Evolutionary conservation across 352 stramenopile species (phyloP).

Genomic region (Pythium aristosporum): DNA sequence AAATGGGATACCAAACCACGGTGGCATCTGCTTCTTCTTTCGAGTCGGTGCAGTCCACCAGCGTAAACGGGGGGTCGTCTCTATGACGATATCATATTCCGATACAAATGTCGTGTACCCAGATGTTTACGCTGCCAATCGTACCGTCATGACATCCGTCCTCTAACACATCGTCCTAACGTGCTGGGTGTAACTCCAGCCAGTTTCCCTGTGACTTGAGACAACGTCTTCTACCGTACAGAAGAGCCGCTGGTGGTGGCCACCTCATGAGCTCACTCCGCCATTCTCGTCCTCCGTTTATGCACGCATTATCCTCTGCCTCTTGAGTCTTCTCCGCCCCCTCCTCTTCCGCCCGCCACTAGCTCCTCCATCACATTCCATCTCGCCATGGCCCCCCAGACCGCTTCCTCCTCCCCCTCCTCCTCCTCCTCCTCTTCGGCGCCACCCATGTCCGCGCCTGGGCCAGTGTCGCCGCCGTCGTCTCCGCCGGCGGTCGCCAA

Average conservation of each 20-base stretch:
- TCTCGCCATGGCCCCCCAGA: conserved; percentile 27
- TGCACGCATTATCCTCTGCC: background rate
- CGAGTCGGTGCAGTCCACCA: conserved; percentile 9
- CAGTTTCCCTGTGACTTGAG: conserved; percentile 20
- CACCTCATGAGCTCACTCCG: conserved; percentile 1
- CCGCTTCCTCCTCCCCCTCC: background rate
- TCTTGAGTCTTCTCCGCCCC: background rate
- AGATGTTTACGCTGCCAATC: background rate
- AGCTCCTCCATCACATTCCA: conserved; percentile 1
- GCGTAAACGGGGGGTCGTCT: conserved; percentile 13
- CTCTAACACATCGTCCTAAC: conserved; percentile 14
- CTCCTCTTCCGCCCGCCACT: background rate
- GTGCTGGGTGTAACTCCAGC: conserved; percentile 13
- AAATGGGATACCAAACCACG: conserved; percentile 11
- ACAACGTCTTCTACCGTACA: conserved; percentile 5
- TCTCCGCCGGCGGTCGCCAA: conserved; percentile 7
- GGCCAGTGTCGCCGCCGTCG: conserved; percentile 5
- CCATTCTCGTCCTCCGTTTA: background rate
- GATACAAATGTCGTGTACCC: background rate
- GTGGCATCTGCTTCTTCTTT: conserved; percentile 13
- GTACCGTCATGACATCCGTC: conserved; percentile 8
- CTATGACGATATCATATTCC: background rate
- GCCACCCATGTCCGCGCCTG: background rate
- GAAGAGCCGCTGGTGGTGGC: background rate
- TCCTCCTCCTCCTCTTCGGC: background rate